phyloP scores from a whole-genome alignment of 345 rosid species.

The Salix viminalis region DNA sequence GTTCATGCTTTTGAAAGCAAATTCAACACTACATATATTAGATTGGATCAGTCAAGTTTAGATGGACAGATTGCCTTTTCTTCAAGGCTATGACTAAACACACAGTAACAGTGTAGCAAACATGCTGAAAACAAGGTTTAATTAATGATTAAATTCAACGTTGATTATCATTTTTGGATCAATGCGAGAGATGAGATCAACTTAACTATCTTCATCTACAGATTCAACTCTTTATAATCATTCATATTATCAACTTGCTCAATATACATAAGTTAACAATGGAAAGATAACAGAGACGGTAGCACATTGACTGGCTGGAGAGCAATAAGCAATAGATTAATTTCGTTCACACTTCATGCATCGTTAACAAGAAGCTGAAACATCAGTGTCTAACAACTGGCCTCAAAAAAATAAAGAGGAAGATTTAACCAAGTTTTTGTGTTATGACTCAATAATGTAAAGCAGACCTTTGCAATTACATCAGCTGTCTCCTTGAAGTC shows the following conservation, averaged over 20 bases:
- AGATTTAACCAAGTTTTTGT: neutral
- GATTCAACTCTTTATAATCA: neutral
- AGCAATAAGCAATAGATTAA: neutral
- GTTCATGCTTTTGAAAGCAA: too few relatives aligned
- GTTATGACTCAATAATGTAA: neutral
- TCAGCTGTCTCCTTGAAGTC: conserved; percentile 94
- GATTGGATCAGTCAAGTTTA: too few relatives aligned
- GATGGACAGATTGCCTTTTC: too few relatives aligned
- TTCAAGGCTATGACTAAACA: too few relatives aligned
- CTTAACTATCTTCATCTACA: neutral
- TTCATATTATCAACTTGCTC: neutral
- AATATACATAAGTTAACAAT: neutral
- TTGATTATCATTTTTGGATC: too few relatives aligned
- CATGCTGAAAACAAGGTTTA: too few relatives aligned
- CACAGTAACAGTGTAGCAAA: too few relatives aligned
- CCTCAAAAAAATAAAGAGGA: neutral
- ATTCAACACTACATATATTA: too few relatives aligned
- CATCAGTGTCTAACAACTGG: neutral
- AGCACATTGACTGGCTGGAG: neutral
- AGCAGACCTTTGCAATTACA: conserved; percentile 73
- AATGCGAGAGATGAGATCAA: neutral
- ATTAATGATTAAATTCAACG: too few relatives aligned
- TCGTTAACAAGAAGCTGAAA: neutral
- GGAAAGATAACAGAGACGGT: neutral
- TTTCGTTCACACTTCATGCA: neutral